Base-by-base conservation (phyloP, 441 rosid genomes). In the Rhodomyrtus psidioides region DNA sequence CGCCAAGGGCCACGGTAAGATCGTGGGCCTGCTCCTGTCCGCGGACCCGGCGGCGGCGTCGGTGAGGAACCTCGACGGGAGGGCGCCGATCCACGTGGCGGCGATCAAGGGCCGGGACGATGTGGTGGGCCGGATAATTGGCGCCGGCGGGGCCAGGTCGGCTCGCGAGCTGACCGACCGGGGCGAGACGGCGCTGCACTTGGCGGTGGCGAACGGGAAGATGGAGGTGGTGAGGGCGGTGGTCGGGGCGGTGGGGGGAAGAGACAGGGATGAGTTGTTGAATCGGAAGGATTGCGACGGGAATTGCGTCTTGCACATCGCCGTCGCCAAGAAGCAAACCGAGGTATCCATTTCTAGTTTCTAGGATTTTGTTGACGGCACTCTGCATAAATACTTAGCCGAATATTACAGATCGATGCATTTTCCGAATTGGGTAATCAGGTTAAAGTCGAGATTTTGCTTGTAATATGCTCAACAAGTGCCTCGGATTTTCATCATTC, bases 41-140 rank as follows among this genome's bases (percentile, higher is more conserved):
- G 65, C 26, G 24, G 46, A 55, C 74, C 88, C 46, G 34, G 84
- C 70, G 42, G 39, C 83, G 53, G 86, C 83, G 28, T 49, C 30
- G 74, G 81, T 39, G 42, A 54, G 82, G 84, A 87, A 87, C 56
- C 86, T 56, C 55, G 88, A 87, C 30, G 88, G 88, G 12, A 0
- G 86, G 86, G 84, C 62, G 59, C 88, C 88, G 15, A 60, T 87
- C 81, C 86, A 87, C 26, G n/a, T 87, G 26, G 84, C 86, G 46
- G 84, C 81, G 27, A 46, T 55, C 84, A 87, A 87, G 84, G 88
- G 88, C 56, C 83, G 88, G 17, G 62, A 19, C 53, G 83, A 84
- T n/a, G 86, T 55, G 7, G 86, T 83, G 81, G 46, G 49, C 23
- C 81, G 44, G 62, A 44, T 87, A 26, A 70, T 59, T 7, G 54